Percentiles rank a stretch among this genome's conserved stretches.
Conservation (phyloP, 352 stramenopile genomes). For the Blastocystis sp. region DNA sequence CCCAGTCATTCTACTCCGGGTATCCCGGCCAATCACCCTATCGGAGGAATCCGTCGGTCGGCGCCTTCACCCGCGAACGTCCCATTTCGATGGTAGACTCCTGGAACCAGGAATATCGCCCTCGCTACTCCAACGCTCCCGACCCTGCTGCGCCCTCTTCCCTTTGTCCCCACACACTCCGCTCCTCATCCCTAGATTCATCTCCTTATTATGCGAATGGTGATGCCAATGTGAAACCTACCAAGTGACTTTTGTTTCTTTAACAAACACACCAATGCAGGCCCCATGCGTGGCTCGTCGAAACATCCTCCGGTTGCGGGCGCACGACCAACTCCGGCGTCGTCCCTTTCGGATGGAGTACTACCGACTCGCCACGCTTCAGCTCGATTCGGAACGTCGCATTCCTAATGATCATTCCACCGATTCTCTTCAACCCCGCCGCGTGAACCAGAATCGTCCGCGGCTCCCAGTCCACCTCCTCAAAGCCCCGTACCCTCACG, state of each 20-base stretch:
- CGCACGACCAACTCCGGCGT: neutral
- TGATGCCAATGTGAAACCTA: neutral
- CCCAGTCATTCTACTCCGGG: too few relatives aligned
- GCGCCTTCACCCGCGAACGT: too few relatives aligned
- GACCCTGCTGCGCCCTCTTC: too few relatives aligned
- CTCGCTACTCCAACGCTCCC: too few relatives aligned
- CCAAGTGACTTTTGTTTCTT: neutral
- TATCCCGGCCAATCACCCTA: too few relatives aligned
- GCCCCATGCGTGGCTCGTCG: slow-evolving; percentile 3
- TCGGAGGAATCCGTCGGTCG: too few relatives aligned
- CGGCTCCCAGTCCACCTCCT: neutral
- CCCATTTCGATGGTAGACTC: too few relatives aligned
- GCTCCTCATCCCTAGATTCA: neutral
- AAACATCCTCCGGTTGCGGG: neutral
- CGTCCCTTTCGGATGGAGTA: neutral
- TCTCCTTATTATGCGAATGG: neutral
- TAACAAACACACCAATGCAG: neutral
- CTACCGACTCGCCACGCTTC: neutral
- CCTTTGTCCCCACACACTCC: too few relatives aligned
- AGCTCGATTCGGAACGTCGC: neutral
- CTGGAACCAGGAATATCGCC: too few relatives aligned
- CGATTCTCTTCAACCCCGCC: neutral
- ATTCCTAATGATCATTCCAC: neutral
- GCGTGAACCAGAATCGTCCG: neutral
- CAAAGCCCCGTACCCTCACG: neutral